Base-by-base conservation (phyloP, 768 basidiomycete genomes). In the Xerocomus brunneocitrinus region DNA sequence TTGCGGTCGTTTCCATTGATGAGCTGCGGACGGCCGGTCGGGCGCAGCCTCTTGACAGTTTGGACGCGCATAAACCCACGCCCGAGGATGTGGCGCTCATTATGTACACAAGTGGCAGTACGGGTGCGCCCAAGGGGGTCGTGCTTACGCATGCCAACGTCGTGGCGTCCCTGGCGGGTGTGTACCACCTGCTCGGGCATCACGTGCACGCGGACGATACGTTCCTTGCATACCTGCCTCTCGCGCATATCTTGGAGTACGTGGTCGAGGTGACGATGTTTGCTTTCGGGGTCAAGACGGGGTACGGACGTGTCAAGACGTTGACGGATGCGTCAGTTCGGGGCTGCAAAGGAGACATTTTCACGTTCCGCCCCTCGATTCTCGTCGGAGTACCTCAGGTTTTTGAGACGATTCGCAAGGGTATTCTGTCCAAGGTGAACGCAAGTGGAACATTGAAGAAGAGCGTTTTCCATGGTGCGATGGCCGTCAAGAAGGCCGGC, bases 351-450 rank as follows among this genome's bases (percentile, higher is more conserved):
- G 95, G 95, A 46, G 95, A 98, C 66, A 83, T 99, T 63, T 76
- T 77, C 49, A 78, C 84, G 12, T 89, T 97, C 76, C 73, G 77
- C 40, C 95, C 95, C 6, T 79, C 84, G n/a, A 85, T 97, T 71
- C 85, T 98, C 81, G 82, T 91, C 49, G 95, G 93, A 49, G 95
- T 98, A 2, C 95, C 95, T 2, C 91, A 94, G 3, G 89, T 98
- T 1, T 99, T 93, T 93, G 95, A 99, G 72, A 86, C 83, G 50
- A 98, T 98, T 59, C 85, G 95, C 54, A 99, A 99, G 75, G 94
- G 94, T 31, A 95, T 99, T 66, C 63, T 93, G 9, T 67, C 77
- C 55, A 92, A 93, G 71, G 85, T 98, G 49, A 81, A 91, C 53
- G 64, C 80, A 3, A 73, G 84, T 2, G 86, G 91, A 8, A 39